Evolutionary conservation across 176 grass and related monocot species (phyloP), one percentile per base, ranked within the genome.

Genomic region (Calamus simplicifolius): DNA sequence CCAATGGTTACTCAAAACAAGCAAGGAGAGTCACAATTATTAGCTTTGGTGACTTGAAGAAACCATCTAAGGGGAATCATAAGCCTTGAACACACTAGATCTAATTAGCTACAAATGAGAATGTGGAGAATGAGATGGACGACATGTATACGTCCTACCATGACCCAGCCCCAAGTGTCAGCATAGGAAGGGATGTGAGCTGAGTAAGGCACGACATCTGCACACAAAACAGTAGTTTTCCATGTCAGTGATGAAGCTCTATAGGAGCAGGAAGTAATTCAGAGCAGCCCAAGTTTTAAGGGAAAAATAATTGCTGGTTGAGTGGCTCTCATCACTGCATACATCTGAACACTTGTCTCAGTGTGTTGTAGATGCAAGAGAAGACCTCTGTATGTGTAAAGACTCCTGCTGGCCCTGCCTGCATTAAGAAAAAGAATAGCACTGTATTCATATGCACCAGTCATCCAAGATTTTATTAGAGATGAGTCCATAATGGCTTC

Each of bases 111-210:
- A 43, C 8, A 43, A 12, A 43, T 43, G 35, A 43, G 8, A 10
- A 0, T 43, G 8, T 43, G 35, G 35, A 43, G 35, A 13, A 43
- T 43, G 35, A 43, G 35, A 43, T 43, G 7, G 8, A 43, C 8
- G 8, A 12, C 12, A 43, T 43, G 8, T 43, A 13, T 43, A 12
- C 3, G 35, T 6, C 23, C 30, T 31, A 54, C 64, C 64, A 67
- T 67, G 50, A 31, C 51, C 64, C 64, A 67, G 18, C 50, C 64
- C 64, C 64, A 67, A 18, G 50, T 67, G n/a, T 67, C 64, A 21
- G 64, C 50, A 16, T 54, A 67, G 14, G 64, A 54, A 19, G 64
- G 64, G 5, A 67, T 31, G 4, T 67, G 64, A 54, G 64, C 64
- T 13, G 64, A 67, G 27, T 67, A 67, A 35, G 64, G 50, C 64